Evolutionary conservation across 345 rosid genomes (phyloP).

Genomic region (Hibiscus mutabilis): DNA sequence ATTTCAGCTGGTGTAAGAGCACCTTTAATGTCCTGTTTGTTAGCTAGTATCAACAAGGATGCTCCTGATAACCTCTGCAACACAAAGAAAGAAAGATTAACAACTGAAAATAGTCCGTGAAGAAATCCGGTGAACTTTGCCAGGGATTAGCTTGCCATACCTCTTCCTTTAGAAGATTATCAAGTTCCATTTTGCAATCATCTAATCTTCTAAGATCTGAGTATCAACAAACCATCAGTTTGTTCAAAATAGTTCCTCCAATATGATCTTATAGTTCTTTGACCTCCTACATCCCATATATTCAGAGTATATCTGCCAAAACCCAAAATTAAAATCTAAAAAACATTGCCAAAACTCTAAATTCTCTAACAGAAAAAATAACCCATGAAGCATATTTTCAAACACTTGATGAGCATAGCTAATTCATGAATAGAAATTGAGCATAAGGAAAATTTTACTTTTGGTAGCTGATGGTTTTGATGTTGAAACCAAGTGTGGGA

Average conservation of each 20-base stretch:
- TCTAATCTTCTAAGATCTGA: conserved; percentile 85
- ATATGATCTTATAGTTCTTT: conserved; percentile 81
- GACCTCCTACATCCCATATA: conserved; percentile 97
- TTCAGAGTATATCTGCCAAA: conserved; percentile 62
- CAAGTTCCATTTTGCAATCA: conserved; percentile 88
- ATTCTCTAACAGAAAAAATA: background rate
- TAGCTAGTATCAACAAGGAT: conserved; percentile 75
- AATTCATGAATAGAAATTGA: background rate
- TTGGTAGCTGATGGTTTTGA: conserved; percentile 69
- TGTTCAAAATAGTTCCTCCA: conserved; percentile 98
- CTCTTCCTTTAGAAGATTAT: conserved; percentile 95
- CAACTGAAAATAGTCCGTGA: background rate
- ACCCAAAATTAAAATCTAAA: background rate
- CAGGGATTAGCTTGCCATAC: conserved; percentile 24
- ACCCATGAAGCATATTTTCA: background rate
- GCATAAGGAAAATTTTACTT: conserved; percentile 30
- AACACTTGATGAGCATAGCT: background rate
- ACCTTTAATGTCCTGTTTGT: conserved; percentile 89
- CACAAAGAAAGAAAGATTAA: background rate
- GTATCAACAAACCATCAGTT: conserved; percentile 95
- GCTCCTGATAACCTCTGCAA: conserved; percentile 89
- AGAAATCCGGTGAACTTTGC: background rate
- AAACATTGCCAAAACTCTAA: background rate
- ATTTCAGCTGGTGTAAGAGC: conserved; percentile 79
- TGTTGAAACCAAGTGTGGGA: conserved; percentile 93